A percentile compares a stretch with the other conserved stretches of the same genome.
Evolutionary conservation across 805 yeast genomes (phyloP).

Genomic region (Brettanomyces sp.): DNA sequence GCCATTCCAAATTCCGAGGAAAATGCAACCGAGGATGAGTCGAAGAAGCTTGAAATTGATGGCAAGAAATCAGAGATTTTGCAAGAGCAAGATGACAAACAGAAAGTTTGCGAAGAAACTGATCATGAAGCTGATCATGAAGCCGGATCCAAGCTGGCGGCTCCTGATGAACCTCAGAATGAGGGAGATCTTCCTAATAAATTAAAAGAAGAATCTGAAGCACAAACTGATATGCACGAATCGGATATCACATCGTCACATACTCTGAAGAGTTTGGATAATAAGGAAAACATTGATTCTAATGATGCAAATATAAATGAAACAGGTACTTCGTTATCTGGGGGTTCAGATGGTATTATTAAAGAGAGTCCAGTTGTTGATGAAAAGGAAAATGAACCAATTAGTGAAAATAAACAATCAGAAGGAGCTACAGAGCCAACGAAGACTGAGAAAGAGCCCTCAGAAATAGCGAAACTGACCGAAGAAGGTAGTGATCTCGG

Average conservation of each 20-base stretch:
- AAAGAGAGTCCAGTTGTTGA: not conserved
- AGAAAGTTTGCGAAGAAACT: conserved; percentile 5
- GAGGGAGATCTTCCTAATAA: too few species aligned
- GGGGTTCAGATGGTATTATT: not conserved
- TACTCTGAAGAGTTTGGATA: not conserved
- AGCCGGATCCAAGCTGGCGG: not conserved
- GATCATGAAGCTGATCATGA: not conserved
- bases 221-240: too few species aligned
- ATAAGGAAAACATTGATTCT: not conserved
- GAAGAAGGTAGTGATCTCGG: not conserved
- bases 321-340: not conserved
- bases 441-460: not conserved
- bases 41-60: too few species aligned
- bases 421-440: not conserved
- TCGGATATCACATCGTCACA: too few species aligned
- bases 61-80: too few species aligned
- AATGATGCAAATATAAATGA: not conserved
- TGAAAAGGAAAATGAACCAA: not conserved
- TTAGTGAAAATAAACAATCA: not conserved
- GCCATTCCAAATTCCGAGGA: too few species aligned
- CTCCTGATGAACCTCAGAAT: not conserved
- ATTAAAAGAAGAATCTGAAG: too few species aligned
- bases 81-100: too few species aligned
- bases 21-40: too few species aligned
- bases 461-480: not conserved